phyloP scores from a whole-genome alignment of 2,329 filamentous ascomycete species.

The Chrysoporthe cubensis region DNA sequence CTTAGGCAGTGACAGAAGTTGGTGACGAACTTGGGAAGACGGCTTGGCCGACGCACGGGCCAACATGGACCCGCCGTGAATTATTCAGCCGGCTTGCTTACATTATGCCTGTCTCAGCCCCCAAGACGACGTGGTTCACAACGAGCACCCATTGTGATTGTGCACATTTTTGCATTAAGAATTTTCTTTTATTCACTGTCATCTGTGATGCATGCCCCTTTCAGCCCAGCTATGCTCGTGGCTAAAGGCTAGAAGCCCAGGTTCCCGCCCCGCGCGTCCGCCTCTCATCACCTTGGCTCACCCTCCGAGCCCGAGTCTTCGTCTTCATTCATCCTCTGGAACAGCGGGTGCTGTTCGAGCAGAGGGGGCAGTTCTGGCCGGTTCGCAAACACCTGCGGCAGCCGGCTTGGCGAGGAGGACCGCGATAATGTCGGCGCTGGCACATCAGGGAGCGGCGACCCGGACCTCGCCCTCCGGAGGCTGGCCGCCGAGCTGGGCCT shows the following conservation, averaged over 20 bases:
- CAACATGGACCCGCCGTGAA: not conserved
- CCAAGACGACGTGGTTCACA: not conserved
- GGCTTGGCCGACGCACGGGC: slow-evolving; percentile 10
- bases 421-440: slow-evolving; percentile 17
- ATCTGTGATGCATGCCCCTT: too few species aligned
- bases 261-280: too few species aligned
- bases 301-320: slow-evolving; percentile 11
- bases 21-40: slow-evolving; percentile 4
- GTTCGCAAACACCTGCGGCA: slow-evolving; percentile 5
- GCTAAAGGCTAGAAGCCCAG: too few species aligned
- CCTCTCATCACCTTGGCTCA: not conserved
- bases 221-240: too few species aligned
- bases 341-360: slow-evolving; percentile 22
- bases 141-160: too few species aligned
- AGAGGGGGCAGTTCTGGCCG: slow-evolving; percentile 19
- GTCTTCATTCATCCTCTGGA: slow-evolving; percentile 2
- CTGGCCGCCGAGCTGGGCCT: slow-evolving; percentile 25
- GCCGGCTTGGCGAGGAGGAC: slow-evolving; percentile 23
- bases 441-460: slow-evolving; percentile 16
- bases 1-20: slow-evolving; percentile 3
- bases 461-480: slow-evolving; percentile 2
- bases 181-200: too few species aligned
- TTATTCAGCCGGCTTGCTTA: slow-evolving; percentile 14
- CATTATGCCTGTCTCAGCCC: not conserved
- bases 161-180: too few species aligned